phyloP scores from a whole-genome alignment of 805 yeast species.

The Saccharomyces eubayanus region DNA sequence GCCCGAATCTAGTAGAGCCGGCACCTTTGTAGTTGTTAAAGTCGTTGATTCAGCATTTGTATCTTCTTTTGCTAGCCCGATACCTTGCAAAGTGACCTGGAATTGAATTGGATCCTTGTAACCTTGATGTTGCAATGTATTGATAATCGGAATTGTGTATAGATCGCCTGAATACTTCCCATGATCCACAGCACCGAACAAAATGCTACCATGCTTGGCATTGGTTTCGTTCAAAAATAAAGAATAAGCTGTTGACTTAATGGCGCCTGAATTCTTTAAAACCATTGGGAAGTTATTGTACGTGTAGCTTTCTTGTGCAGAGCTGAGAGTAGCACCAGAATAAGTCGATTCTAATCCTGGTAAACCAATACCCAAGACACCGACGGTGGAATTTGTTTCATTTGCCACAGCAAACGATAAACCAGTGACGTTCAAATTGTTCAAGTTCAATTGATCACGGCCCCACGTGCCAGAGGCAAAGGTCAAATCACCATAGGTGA shows the following conservation, averaged over 20 bases:
- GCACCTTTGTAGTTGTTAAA: slow-evolving; percentile 22
- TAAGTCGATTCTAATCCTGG: slow-evolving; percentile 57
- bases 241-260: slow-evolving; percentile 33
- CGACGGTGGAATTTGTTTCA: slow-evolving; percentile 31
- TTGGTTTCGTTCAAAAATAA: slow-evolving; percentile 44
- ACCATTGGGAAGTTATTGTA: slow-evolving; percentile 16
- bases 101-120: slow-evolving; percentile 19
- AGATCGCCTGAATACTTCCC: slow-evolving; percentile 33
- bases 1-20: slow-evolving; percentile 41
- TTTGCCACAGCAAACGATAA: slow-evolving; percentile 28
- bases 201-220: slow-evolving; percentile 38
- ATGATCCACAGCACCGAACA: slow-evolving; percentile 37
- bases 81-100: slow-evolving; percentile 30
- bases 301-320: slow-evolving; percentile 12
- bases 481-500: slow-evolving; percentile 45
- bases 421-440: slow-evolving; percentile 37
- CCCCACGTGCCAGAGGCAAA: slow-evolving; percentile 51
- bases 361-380: slow-evolving; percentile 46
- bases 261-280: slow-evolving; percentile 28
- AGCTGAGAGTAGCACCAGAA: slow-evolving; percentile 23
- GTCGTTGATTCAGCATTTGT: slow-evolving; percentile 25
- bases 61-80: slow-evolving; percentile 21
- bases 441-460: slow-evolving; percentile 32
- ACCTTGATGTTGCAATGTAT: slow-evolving; percentile 9
- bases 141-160: slow-evolving; percentile 28